Evolutionary conservation across 768 basidiomycete species (phyloP), one percentile per base, ranked within the genome.

Genomic region (Zangia roseola): DNA sequence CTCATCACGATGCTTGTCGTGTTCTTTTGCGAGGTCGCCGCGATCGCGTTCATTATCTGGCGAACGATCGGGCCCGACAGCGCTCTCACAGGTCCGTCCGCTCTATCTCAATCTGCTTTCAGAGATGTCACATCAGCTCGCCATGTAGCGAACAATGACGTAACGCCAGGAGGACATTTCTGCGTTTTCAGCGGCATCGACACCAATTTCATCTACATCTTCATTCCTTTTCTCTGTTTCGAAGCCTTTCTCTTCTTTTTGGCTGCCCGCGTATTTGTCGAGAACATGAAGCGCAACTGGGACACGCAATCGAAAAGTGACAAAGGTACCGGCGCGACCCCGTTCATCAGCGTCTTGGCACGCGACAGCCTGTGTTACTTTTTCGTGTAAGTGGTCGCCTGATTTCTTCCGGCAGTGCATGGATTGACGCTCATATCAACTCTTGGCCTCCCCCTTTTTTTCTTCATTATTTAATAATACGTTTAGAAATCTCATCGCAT

Each of bases 351-450:
- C 25, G 31, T 68, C 37, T 34, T 68, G 38, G 61, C 55, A 0
- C 57, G 67, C 19, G 65, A 68, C 30, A 69, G 65, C 20, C 45
- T 68, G 13, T 58, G 62, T 19, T 68, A 69, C 46, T 68, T 65
- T 20, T 61, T 66, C 51, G 52, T 63, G 68, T 69, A 23, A 47
- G 66, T 55, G 21, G 3, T 31, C 13, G 16, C 12, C 7, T 8
- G 12, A 21, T n/a, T 19, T 10, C 6, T 9, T 14, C 24, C 3
- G 30, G 25, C 2, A 20, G 10, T 35, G 43, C 7, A 16, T 14
- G 31, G 30, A 31, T 31, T 6, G 13, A 6, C 31, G 31, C 40
- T 55, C 19, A 57, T 28, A 26, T 13, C n/a, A 9, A 17, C 4
- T 2, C 31, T 1, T 31, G n/a, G n/a, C n/a, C n/a, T n/a, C n/a